These are phyloP conservation scores for Massariosphaeria phaeospora DNA, from an alignment of 495 filamentous ascomycete species.

Conservation along the genomic window DNA sequence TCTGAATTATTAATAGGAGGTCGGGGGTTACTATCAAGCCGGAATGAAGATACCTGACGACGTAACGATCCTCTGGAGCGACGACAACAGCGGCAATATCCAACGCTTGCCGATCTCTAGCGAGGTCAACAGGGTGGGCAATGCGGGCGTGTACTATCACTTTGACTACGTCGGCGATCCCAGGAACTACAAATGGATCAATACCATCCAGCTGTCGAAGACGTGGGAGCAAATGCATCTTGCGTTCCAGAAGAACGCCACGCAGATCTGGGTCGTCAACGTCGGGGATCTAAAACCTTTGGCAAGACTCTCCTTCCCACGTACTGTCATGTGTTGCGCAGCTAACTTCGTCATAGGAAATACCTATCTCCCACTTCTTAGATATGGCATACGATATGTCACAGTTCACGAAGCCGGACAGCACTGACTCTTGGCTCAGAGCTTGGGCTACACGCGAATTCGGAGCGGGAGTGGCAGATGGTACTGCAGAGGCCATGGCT, in stretches of 20 bases:
- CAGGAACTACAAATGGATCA: conserved; percentile 65
- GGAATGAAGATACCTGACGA: conserved; percentile 63
- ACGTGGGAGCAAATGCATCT: conserved; percentile 63
- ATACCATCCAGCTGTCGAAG: conserved; percentile 61
- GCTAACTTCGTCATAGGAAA: conserved; percentile 39
- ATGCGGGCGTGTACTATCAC: conserved; percentile 74
- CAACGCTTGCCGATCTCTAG: conserved; percentile 57
- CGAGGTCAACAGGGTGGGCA: conserved; percentile 56
- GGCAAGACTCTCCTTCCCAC: conserved; percentile 2
- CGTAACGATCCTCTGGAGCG: conserved; percentile 66
- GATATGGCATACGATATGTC: conserved; percentile 51
- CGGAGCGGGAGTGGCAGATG: conserved; percentile 51
- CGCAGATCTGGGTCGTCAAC: conserved; percentile 72
- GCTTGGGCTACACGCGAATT: conserved; percentile 61
- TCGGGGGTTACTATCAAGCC: conserved; percentile 57
- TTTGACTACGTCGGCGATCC: conserved; percentile 67
- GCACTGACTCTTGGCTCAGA: conserved; percentile 51
- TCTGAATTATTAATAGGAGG: too few species aligned
- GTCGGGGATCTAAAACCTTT: conserved; percentile 68
- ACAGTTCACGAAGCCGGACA: conserved; percentile 48
- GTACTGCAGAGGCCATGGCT: conserved; percentile 22
- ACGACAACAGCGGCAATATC: conserved; percentile 71
- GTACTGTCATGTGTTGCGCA: neutral
- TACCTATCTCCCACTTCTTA: conserved; percentile 63
- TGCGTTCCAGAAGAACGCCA: conserved; percentile 53